Evolutionary conservation across 768 basidiomycete species (phyloP).

Genomic region (Suillus subaureus): DNA sequence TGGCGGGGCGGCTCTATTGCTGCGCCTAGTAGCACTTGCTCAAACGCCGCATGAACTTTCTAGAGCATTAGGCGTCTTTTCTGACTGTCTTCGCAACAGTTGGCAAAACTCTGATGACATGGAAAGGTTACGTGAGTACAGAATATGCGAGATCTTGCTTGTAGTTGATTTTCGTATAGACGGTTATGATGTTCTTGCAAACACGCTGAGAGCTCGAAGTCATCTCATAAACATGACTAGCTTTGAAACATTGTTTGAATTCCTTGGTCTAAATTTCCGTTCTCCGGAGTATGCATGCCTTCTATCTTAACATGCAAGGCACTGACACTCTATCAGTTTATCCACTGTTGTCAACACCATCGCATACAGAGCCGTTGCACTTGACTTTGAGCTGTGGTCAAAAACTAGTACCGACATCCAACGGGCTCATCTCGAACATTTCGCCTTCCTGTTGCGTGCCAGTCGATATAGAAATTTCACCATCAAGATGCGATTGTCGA

Average conservation of each 20-base stretch:
- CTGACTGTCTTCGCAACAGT: slow-evolving; percentile 76
- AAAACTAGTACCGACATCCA: slow-evolving; percentile 73
- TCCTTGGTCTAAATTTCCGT: slow-evolving; percentile 82
- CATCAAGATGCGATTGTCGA: slow-evolving; percentile 67
- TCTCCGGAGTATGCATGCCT: slow-evolving; percentile 66
- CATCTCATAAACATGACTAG: slow-evolving; percentile 76
- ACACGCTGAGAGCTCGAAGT: slow-evolving; percentile 71
- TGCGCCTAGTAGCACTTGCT: slow-evolving; percentile 78
- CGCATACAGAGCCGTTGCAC: slow-evolving; percentile 80
- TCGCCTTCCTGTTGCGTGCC: slow-evolving; percentile 67
- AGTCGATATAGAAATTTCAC: slow-evolving; percentile 83
- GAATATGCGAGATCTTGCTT: slow-evolving; percentile 9
- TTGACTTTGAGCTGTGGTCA: slow-evolving; percentile 93
- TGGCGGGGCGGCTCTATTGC: slow-evolving; percentile 75
- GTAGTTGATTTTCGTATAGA: slow-evolving; percentile 42
- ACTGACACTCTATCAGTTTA: slow-evolving; percentile 44
- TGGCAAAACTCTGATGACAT: slow-evolving; percentile 97
- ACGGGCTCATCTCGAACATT: slow-evolving; percentile 78
- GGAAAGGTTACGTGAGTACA: slow-evolving; percentile 77
- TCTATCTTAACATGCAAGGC: not conserved
- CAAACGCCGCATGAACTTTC: slow-evolving; percentile 80
- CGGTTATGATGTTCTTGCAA: slow-evolving; percentile 85
- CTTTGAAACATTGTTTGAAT: slow-evolving; percentile 84
- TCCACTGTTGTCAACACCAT: slow-evolving; percentile 83
- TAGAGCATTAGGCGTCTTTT: slow-evolving; percentile 67